A percentile compares a stretch with the other conserved stretches of the same genome.
Conservation (phyloP, 495 filamentous ascomycete species). For the Eremomyces bilateralis region DNA sequence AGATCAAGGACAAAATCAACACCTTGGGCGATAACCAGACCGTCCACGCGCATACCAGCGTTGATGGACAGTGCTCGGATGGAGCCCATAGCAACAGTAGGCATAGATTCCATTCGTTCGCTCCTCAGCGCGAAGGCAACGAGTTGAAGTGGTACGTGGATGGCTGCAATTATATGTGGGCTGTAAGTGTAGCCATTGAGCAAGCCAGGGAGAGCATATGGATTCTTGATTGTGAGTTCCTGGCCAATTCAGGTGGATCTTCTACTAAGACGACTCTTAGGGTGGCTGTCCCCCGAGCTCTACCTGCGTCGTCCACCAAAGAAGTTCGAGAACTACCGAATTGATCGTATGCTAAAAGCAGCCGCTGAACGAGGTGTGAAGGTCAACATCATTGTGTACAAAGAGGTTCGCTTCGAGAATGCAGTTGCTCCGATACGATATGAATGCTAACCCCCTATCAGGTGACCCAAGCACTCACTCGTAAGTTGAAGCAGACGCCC, state of each 20-base stretch:
- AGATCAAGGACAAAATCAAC: constrained; percentile 26
- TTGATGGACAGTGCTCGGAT: constrained; percentile 26
- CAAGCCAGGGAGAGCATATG: constrained; percentile 66
- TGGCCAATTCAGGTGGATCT: not conserved
- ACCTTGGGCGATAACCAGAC: constrained; percentile 8
- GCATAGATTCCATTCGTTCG: constrained; percentile 67
- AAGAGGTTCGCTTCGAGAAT: constrained; percentile 31
- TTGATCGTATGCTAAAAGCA: constrained; percentile 73
- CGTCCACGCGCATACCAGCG: constrained; percentile 24
- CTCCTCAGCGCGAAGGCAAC: constrained; percentile 40
- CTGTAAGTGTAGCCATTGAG: constrained; percentile 68
- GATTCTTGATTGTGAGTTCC: constrained; percentile 59
- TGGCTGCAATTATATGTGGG: constrained; percentile 80
- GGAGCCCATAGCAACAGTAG: constrained; percentile 23
- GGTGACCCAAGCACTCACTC: constrained; percentile 61
- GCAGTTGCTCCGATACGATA: not conserved
- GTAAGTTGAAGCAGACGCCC: constrained; percentile 37
- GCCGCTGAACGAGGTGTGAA: constrained; percentile 76
- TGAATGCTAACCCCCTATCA: not conserved
- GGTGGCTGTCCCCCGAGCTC: constrained; percentile 79
- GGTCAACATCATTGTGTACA: constrained; percentile 85
- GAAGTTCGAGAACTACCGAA: constrained; percentile 60
- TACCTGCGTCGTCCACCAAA: constrained; percentile 75
- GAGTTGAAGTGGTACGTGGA: constrained; percentile 85
- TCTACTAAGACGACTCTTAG: constrained; percentile 19